These are phyloP conservation scores for Podospora fimiseda DNA, from an alignment of 495 filamentous ascomycete genomes.

Conservation along the genomic window DNA sequence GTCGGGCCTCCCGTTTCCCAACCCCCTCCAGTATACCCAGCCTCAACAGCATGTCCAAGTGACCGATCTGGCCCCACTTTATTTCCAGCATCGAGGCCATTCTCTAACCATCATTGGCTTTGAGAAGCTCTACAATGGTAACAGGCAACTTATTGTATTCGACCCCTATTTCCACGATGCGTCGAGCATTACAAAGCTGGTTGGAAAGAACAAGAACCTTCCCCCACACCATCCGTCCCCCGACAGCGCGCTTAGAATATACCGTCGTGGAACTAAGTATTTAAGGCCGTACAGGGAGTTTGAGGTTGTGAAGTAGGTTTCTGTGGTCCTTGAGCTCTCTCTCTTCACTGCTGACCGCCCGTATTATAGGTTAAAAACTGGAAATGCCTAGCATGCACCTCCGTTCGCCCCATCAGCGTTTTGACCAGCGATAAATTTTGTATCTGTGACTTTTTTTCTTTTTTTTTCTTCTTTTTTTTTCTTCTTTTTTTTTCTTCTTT, in stretches of 20 bases:
- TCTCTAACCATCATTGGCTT: constrained; percentile 89
- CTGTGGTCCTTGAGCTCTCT: too few relatives aligned
- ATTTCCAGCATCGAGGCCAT: constrained; percentile 90
- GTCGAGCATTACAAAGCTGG: constrained; percentile 50
- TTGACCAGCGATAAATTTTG: too few relatives aligned
- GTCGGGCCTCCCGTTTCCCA: constrained; percentile 32
- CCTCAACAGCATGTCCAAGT: constrained; percentile 57
- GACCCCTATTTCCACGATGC: constrained; percentile 81
- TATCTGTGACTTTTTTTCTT: too few relatives aligned
- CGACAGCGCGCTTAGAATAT: constrained; percentile 56
- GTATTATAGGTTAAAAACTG: too few relatives aligned
- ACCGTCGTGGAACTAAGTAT: constrained; percentile 61
- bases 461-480: too few relatives aligned
- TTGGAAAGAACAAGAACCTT: constrained; percentile 41
- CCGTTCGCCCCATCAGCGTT: too few relatives aligned
- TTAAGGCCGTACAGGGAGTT: constrained; percentile 66
- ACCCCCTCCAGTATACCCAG: too few relatives aligned
- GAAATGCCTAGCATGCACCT: too few relatives aligned
- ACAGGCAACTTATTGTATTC: constrained; percentile 72
- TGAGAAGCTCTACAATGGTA: constrained; percentile 60
- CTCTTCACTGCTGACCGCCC: too few relatives aligned
- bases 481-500: too few relatives aligned
- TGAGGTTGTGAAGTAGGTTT: constrained; percentile 69
- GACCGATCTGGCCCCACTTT: constrained; percentile 74
- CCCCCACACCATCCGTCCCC: constrained; percentile 46